A percentile compares a stretch with the other conserved stretches of the same genome.
Evolutionary conservation across 139 green algal species (phyloP).

Genomic region (Closterium sp.): DNA sequence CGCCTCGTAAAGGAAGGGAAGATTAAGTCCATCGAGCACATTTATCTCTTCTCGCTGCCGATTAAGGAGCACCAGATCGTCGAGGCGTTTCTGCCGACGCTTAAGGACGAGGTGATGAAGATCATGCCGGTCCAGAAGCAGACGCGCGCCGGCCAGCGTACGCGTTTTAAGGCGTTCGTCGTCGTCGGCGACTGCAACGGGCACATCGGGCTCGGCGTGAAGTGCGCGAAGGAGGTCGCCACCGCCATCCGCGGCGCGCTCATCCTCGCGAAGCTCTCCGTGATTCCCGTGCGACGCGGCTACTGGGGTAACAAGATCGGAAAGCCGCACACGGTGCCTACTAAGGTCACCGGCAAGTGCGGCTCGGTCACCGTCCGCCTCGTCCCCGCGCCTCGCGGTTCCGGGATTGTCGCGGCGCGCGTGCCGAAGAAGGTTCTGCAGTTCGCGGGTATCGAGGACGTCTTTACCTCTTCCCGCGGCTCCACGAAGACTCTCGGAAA

Average conservation of each 20-base stretch:
- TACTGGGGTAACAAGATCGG: conserved; percentile 90
- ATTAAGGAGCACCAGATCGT: conserved; percentile 84
- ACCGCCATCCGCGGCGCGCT: conserved; percentile 97
- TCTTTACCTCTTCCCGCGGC: conserved; percentile 92
- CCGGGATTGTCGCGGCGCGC: conserved; percentile 93
- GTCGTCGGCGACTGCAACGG: conserved; percentile 96
- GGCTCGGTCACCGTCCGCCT: conserved; percentile 92
- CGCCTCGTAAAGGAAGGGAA: conserved; percentile 97
- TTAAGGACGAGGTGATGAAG: conserved; percentile 84
- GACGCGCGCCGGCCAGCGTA: conserved; percentile 96
- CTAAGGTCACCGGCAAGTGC: conserved; percentile 96
- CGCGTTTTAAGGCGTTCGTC: conserved; percentile 99
- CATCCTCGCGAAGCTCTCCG: conserved; percentile 94
- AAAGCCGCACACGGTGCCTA: conserved; percentile 84
- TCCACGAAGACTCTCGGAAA: conserved; percentile 97
- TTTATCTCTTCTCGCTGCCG: conserved; percentile 98
- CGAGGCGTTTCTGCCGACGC: conserved; percentile 56
- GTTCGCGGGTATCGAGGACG: conserved; percentile 91
- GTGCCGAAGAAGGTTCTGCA: conserved; percentile 99
- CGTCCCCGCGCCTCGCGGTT: conserved; percentile 91
- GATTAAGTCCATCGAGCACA: conserved; percentile 98
- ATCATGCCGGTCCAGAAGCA: conserved; percentile 99
- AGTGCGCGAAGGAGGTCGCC: conserved; percentile 99
- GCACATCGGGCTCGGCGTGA: conserved; percentile 96
- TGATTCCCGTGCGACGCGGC: conserved; percentile 90